Evolutionary conservation across 768 basidiomycete species (phyloP).

Genomic region (Hypholoma sublateritium): DNA sequence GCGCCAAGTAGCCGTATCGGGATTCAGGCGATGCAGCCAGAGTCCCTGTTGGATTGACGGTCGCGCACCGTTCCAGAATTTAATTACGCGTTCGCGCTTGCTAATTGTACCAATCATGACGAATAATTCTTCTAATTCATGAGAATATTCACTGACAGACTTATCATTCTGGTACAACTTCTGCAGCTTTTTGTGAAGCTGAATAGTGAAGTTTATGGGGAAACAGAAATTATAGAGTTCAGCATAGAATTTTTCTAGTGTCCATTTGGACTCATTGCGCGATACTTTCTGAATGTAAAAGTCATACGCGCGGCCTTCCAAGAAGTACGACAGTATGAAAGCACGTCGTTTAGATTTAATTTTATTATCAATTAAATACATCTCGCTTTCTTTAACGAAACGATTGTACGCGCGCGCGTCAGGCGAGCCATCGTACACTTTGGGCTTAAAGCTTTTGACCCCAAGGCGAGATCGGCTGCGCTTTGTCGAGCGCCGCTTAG

Average conservation of each 20-base stretch:
- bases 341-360: background rate
- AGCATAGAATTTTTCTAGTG: slow-evolving; percentile 25
- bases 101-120: background rate
- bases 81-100: background rate
- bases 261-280: slow-evolving; percentile 21
- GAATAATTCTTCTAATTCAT: background rate
- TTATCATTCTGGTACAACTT: background rate
- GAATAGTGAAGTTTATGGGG: slow-evolving; percentile 15
- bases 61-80: background rate
- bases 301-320: background rate
- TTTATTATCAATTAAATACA: too few relatives aligned
- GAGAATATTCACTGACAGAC: background rate
- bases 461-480: too few relatives aligned
- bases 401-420: too few relatives aligned
- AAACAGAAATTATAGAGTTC: slow-evolving; percentile 40
- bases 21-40: too few relatives aligned
- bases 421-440: too few relatives aligned
- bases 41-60: too few relatives aligned
- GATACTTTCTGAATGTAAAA: too few relatives aligned
- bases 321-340: background rate
- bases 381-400: too few relatives aligned
- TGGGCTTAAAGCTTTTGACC: too few relatives aligned
- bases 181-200: slow-evolving; percentile 18
- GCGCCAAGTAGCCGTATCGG: too few relatives aligned
- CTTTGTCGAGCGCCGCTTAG: too few relatives aligned